These are phyloP conservation scores for Obelidium mucronatum DNA, from an alignment of 192 early-diverging fungal species.

Conservation along the genomic window DNA sequence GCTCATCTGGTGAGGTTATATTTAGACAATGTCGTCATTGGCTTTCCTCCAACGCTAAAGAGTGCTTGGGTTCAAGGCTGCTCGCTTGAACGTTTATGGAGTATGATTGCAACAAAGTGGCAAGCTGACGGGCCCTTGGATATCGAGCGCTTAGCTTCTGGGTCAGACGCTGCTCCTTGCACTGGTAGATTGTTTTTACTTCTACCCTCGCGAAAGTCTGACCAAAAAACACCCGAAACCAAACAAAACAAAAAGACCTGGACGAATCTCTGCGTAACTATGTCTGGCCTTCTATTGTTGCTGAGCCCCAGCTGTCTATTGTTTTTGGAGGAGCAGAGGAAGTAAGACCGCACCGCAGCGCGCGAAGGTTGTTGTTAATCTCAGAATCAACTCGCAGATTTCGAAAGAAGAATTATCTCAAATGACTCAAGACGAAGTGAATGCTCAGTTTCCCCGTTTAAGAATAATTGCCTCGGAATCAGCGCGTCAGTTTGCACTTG, in stretches of 20 bases:
- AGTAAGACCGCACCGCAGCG: not conserved
- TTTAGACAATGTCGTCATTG: conserved; percentile 28
- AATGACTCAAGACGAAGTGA: conserved; percentile 18
- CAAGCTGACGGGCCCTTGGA: conserved; percentile 29
- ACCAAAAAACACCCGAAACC: not conserved
- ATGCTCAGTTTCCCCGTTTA: conserved; percentile 31
- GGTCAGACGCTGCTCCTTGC: not conserved
- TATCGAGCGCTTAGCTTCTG: conserved; percentile 21
- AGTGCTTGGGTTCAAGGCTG: conserved; percentile 46
- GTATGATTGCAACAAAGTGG: conserved; percentile 45
- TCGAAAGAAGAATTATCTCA: conserved; percentile 25
- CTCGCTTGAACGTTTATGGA: conserved; percentile 44
- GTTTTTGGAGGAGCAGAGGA: not conserved
- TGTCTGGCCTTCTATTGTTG: conserved; percentile 27
- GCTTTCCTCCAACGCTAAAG: too few species aligned
- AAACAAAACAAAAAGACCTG: too few species aligned
- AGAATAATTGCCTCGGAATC: conserved; percentile 36
- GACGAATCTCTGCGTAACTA: conserved; percentile 29
- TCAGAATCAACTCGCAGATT: conserved; percentile 1
- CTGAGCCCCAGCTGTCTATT: conserved; percentile 2
- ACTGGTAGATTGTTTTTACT: conserved; percentile 3
- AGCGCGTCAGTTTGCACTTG: conserved; percentile 44
- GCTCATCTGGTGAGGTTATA: conserved; percentile 51
- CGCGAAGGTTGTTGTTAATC: too few species aligned
- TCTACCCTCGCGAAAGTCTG: not conserved